phyloP scores from a whole-genome alignment of 352 stramenopile genomes.

The Globisporangium lucens region DNA sequence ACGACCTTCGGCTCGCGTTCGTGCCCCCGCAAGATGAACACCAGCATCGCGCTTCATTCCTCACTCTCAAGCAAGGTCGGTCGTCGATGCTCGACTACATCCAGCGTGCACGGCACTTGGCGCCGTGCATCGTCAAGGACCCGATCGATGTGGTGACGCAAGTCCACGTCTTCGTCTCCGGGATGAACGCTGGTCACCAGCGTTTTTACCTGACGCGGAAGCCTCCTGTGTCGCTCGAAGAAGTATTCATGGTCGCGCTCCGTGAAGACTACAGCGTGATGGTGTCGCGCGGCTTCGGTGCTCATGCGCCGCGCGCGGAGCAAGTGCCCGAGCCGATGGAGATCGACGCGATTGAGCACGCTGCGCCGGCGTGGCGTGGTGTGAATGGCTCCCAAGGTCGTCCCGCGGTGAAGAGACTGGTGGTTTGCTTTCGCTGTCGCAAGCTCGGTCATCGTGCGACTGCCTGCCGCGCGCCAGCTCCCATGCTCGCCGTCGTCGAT shows the following conservation, averaged over 20 bases:
- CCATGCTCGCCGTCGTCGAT: too few relatives aligned
- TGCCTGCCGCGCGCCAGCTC: too few relatives aligned
- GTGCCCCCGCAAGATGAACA: slow-evolving; percentile 21
- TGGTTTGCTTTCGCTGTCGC: too few relatives aligned
- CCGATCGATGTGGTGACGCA: slow-evolving; percentile 22
- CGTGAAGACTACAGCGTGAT: not conserved
- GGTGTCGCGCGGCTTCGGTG: too few relatives aligned
- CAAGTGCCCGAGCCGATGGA: too few relatives aligned
- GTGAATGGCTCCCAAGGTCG: too few relatives aligned
- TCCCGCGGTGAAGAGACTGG: too few relatives aligned
- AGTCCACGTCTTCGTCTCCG: slow-evolving; percentile 19
- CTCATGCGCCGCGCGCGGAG: too few relatives aligned
- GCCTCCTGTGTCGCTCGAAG: slow-evolving; percentile 8
- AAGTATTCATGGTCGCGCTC: not conserved
- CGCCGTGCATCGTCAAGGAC: slow-evolving; percentile 12
- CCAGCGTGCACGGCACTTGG: slow-evolving; percentile 20
- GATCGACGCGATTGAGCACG: too few relatives aligned
- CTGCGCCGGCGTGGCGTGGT: too few relatives aligned
- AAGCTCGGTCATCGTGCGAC: too few relatives aligned
- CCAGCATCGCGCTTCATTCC: not conserved
- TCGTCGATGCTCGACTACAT: slow-evolving; percentile 17
- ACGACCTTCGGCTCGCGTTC: slow-evolving; percentile 17
- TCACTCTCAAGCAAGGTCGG: not conserved
- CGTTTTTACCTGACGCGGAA: not conserved
- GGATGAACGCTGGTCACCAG: not conserved